A percentile compares a stretch with the other conserved stretches of the same genome.
Evolutionary conservation across 2,329 filamentous ascomycete species (phyloP).

Genomic region (Trichoderma sp.): DNA sequence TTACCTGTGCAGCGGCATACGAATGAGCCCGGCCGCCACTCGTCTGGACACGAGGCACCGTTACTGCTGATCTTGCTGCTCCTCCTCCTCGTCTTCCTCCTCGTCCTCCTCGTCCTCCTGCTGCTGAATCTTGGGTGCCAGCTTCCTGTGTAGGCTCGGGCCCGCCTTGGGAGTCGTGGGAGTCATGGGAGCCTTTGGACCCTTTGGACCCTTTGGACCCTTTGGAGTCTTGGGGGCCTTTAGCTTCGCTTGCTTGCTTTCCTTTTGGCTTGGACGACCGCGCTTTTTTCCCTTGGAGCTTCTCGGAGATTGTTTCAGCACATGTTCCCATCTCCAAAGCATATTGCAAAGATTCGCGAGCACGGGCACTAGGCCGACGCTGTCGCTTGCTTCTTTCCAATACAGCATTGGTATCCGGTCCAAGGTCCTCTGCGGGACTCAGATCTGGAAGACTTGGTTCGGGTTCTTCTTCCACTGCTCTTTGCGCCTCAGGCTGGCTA

Average conservation of each 20-base stretch:
- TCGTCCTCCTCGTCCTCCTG: neutral
- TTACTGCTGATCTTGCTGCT: neutral
- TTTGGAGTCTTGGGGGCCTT: neutral
- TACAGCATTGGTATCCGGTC: neutral
- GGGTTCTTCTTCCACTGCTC: conserved; percentile 8
- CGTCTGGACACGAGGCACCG: neutral
- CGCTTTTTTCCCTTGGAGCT: neutral
- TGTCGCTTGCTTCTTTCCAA: neutral
- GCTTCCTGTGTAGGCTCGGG: neutral
- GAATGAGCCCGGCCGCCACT: neutral
- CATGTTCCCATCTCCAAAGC: conserved; percentile 1
- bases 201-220: neutral
- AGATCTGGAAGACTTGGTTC: neutral
- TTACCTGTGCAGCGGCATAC: neutral
- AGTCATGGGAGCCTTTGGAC: neutral
- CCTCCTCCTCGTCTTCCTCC: neutral
- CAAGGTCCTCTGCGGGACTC: neutral
- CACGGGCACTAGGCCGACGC: conserved; percentile 9
- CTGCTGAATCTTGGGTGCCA: neutral
- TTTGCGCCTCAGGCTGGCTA: neutral
- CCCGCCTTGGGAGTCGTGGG: neutral
- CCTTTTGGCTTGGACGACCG: neutral
- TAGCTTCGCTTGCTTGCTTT: neutral
- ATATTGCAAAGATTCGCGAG: conserved; percentile 6
- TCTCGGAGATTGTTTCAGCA: conserved; percentile 7